Base-by-base conservation (phyloP, 306 rosid species). In the Cercis canadensis region DNA sequence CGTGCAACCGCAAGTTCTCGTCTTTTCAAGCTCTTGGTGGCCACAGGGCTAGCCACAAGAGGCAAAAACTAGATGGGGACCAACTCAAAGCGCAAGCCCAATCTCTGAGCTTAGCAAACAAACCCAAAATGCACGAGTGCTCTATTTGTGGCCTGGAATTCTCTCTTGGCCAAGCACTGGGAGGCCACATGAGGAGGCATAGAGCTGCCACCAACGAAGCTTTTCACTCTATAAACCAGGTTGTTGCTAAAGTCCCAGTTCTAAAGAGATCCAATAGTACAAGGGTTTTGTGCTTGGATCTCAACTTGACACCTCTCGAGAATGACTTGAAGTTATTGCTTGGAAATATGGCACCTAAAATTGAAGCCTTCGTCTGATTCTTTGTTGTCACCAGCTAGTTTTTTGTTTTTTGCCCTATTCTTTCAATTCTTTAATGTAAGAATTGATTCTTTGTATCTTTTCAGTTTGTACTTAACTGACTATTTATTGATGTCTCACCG, bases 11-110 rank as follows among this genome's bases (percentile, higher is more conserved):
- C 0, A 85, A 75, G 18, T 93, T 93, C 78, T 21, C 86, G 0
- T 93, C 97, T 5, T 93, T 93, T 62, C 97, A 93, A 63, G 98
- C 97, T 0, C 92, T 90, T 0, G 98, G 98, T 6, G 97, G 98
- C 3, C 98, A 93, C 88, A 79, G 96, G 8, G 96, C 97, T 1
- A 90, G 97, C 77, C 98, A 93, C 82, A 90, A 84, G 64, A 78
- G 64, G 66, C 67, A 72, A 0, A 86, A 70, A n/a, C 55, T 74
- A 2, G 29, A 24, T 2, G 59, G 31, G 1, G 75, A 74, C 8
- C 79, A 63, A 7, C 63, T 51, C 0, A 52, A 71, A 47, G 72
- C 43, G 11, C 29, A 72, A 10, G 43, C 55, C 1, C 78, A 85
- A 18, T n/a, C 21, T 11, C 57, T 49, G 5, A 69, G 55, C 9